Evolutionary conservation across 2,329 filamentous ascomycete species (phyloP).

Genomic region (Trichoderma guizhouense): DNA sequence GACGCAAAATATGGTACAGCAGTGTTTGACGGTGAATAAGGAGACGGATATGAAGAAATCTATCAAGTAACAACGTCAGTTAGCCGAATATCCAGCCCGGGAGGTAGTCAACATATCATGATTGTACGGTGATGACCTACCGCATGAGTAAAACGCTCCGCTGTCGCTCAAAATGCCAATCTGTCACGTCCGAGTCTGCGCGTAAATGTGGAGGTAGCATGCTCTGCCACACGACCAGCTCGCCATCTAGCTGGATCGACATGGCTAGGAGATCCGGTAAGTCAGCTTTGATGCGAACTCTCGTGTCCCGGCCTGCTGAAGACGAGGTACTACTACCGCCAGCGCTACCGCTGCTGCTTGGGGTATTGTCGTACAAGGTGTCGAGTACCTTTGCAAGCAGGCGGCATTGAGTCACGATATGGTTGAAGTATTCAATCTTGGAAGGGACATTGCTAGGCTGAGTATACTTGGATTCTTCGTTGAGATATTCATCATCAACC

Average conservation of each 20-base stretch:
- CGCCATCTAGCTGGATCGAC: constrained; percentile 5
- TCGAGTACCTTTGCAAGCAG: constrained; percentile 8
- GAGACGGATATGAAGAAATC: constrained; percentile 11
- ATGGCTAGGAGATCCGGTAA: constrained; percentile 10
- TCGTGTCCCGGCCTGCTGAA: neutral
- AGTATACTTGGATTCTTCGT: constrained; percentile 2
- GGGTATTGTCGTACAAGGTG: constrained; percentile 9
- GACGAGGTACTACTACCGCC: neutral
- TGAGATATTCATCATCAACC: constrained; percentile 7
- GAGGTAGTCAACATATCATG: neutral
- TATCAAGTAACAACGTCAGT: neutral
- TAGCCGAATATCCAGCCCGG: neutral
- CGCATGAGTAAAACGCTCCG: constrained; percentile 8
- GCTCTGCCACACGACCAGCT: constrained; percentile 1
- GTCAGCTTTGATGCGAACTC: constrained; percentile 1
- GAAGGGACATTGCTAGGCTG: constrained; percentile 6
- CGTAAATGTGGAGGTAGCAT: constrained; percentile 2
- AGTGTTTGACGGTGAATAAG: constrained; percentile 12
- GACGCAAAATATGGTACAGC: constrained; percentile 10
- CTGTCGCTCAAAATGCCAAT: constrained; percentile 12
- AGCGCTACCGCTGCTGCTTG: constrained; percentile 1
- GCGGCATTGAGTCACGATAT: constrained; percentile 12
- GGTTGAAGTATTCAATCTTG: constrained; percentile 7
- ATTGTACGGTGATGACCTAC: neutral
- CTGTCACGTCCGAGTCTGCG: neutral